Percentiles rank a stretch among this genome's conserved stretches.
Evolutionary conservation across 2,329 filamentous ascomycete species (phyloP).

Genomic region (Sclerotinia subarctica): DNA sequence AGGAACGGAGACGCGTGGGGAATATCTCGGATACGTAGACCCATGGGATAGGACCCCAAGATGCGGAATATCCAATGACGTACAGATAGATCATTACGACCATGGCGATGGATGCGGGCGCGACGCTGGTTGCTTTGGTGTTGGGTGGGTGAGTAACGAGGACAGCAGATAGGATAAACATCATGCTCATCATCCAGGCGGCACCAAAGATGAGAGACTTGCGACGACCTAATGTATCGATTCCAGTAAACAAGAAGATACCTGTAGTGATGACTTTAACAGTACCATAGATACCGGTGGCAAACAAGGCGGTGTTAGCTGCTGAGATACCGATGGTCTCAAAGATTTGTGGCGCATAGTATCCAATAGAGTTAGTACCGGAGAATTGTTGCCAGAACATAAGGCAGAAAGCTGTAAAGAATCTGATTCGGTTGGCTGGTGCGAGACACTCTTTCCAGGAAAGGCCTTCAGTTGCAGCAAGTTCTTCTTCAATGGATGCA

Average conservation of each 20-base stretch:
- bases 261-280: constrained; percentile 63
- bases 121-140: constrained; percentile 37
- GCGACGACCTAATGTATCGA: constrained; percentile 49
- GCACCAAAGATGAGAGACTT: constrained; percentile 49
- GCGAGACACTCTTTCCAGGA: constrained; percentile 49
- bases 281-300: constrained; percentile 69
- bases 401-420: constrained; percentile 42
- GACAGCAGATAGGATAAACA: constrained; percentile 52
- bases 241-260: constrained; percentile 48
- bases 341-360: constrained; percentile 54
- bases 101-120: constrained; percentile 42
- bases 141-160: constrained; percentile 44
- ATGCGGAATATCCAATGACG: constrained; percentile 46
- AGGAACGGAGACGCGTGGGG: constrained; percentile 48
- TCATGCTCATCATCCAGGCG: constrained; percentile 50
- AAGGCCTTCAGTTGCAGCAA: constrained; percentile 65
- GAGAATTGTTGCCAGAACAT: constrained; percentile 45
- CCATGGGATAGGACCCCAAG: constrained; percentile 53
- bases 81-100: constrained; percentile 36
- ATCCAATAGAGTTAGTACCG: constrained; percentile 31
- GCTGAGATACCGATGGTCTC: constrained; percentile 57
- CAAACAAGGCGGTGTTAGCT: constrained; percentile 59
- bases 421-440: constrained; percentile 41
- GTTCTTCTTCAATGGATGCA: constrained; percentile 64
- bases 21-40: constrained; percentile 52